Base-by-base conservation (phyloP, 148 eudicot species). In the Fagopyrum tataricum region DNA sequence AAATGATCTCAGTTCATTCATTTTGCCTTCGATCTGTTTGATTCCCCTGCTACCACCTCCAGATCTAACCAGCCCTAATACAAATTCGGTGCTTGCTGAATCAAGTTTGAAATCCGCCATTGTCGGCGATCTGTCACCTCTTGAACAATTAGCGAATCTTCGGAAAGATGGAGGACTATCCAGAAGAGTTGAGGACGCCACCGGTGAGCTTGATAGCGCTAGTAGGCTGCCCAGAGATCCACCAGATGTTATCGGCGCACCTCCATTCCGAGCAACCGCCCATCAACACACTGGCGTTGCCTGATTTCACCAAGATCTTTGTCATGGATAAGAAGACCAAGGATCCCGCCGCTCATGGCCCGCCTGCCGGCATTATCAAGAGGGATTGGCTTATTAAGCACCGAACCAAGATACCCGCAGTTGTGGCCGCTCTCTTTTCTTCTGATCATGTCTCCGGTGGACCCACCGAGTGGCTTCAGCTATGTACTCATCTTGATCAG, bases 141-240 rank as follows among this genome's bases (percentile, higher is more conserved):
- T 26, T 4, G 40, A 24, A 61, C 40, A 26, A 24, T 56, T 56
- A 11, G 64, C 64, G 64, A 56, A 67, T 67, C 6, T 37, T 18
- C 20, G 20, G 70, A 24, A 37, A 43, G 72, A 94, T 95, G 99
- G 99, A 95, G 56, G 97, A 95, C 23, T 95, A 87, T 52, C 92
- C 96, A 7, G 99, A 91, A 43, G 99, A 95, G 78, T 82, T 91
- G 1, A 83, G 99, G 23, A 88, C 96, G 20, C 99, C 99, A 59
- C 99, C 99, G 26, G 92, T 95, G n/a, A 87, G 92, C 0, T 48
- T 95, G 20, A 86, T 80, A 21, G 79, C 93, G 0, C 75, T 85
- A 4, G 88, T 95, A 17, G 97, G 97, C 0, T 87, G 85, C 66
- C 76, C 91, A 18, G 93, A 95, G 70, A 83, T 90, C 7, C 99